Evolutionary conservation across 75 land plant species (phyloP).

Genomic region (Gnetum montanum): DNA sequence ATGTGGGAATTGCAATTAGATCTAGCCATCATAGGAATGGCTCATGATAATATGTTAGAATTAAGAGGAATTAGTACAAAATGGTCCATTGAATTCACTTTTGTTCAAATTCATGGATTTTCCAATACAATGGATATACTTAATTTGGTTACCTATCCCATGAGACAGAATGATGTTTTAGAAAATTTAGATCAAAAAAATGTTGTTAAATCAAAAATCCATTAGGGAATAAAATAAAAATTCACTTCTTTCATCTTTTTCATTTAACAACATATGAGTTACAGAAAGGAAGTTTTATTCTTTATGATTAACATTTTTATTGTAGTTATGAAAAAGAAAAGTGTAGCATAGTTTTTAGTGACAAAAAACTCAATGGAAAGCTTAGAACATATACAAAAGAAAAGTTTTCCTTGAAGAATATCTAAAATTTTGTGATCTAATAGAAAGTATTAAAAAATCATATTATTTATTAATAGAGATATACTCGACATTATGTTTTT

Average conservation of each 20-base stretch:
- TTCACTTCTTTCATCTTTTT: neutral
- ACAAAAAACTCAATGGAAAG: too few species aligned
- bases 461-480: too few species aligned
- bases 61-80: constrained; percentile 10
- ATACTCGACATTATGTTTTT: too few species aligned
- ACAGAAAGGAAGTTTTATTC: neutral
- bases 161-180: neutral
- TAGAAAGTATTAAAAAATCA: too few species aligned
- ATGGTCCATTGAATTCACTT: constrained; percentile 9
- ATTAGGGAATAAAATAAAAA: neutral
- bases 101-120: constrained; percentile 5
- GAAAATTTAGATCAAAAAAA: neutral
- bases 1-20: constrained; percentile 1
- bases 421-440: too few species aligned
- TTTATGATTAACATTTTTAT: neutral
- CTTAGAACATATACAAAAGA: too few species aligned
- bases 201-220: too few species aligned
- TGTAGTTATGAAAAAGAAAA: too few species aligned
- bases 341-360: too few species aligned
- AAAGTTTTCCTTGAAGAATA: too few species aligned
- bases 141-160: constrained; percentile 6
- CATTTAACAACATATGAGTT: neutral
- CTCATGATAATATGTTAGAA: constrained; percentile 7
- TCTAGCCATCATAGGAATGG: neutral
- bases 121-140: constrained; percentile 9